Evolutionary conservation across 257 asterid species (phyloP), one percentile per base, ranked within the genome.

Genomic region (Gynochthodes officinalis): DNA sequence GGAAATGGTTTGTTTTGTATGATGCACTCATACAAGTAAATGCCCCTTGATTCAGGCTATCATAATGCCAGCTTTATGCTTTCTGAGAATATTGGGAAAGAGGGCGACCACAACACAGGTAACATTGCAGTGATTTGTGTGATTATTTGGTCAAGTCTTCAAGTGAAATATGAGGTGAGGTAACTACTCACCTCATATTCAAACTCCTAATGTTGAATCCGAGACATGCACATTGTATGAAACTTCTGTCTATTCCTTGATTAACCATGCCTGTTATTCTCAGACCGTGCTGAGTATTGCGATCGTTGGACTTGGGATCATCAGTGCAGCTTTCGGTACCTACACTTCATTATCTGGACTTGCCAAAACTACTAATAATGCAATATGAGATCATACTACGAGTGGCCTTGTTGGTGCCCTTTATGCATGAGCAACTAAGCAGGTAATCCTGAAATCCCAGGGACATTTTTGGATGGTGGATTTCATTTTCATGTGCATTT

Each of bases 61-160:
- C 30, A 81, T 88, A 70, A 67, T 92, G 84, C 95, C 94, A 33
- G 84, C 96, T 42, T 76, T 88, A 72, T 92, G 96, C 82, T 88
- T 81, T 69, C 72, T 90, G 84, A 92, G 80, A 81, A 90, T 90
- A 69, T 10, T 75, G 82, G 90, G 92, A 62, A 80, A 70, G 58
- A 84, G 80, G 65, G 95, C 94, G 9, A 84, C 91, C 59, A 83
- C 73, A 50, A 67, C 80, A 53, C 96, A 92, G 96, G 98, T 90
- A 77, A 37, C 49, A 50, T 7, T 23, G 5, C 27, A n/a, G n/a
- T n/a, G n/a, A n/a, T n/a, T n/a, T n/a, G n/a, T n/a, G n/a, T n/a
- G n/a, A n/a, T n/a, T n/a, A n/a, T n/a, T n/a, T n/a, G n/a, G n/a
- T n/a, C n/a, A n/a, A n/a, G n/a, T n/a, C n/a, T n/a, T n/a, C n/a